Evolutionary conservation across 169 alveolate genomes (phyloP), one percentile per base, ranked within the genome.

Genomic region (Hepatocystis sp.): DNA sequence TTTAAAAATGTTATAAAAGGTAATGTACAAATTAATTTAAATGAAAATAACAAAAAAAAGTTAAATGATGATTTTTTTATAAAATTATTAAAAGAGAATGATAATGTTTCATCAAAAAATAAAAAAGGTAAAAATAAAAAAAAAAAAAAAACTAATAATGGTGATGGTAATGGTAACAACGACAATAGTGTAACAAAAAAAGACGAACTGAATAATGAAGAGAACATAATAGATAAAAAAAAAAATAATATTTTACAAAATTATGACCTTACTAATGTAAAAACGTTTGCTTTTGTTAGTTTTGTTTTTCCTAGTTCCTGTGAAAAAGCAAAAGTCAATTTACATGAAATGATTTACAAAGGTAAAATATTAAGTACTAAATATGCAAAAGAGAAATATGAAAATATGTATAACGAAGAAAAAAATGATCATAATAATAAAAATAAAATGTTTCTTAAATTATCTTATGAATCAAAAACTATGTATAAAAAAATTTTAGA

Each of bases 401-500:
- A 36, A 32, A 52, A 64, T 27, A 64, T 23, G 10, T 67, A 63
- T 2, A 61, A 36, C 5, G 2, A n/a, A 13, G 84, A 76, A 11
- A 36, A 36, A 49, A 67, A 19, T 34, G 39, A 42, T 66, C 30
- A 25, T 10, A 40, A 52, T 27, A 56, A 51, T 53, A 76, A 91
- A 15, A 85, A 86, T 36, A 86, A 60, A 42, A 76, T 85, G 49
- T 36, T 93, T 64, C 67, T 84, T 63, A 36, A 67, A 67, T 93
- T 93, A 61, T 88, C 93, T 55, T 90, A 95, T 40, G 91, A 93
- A 11, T 92, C 91, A 63, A 94, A 93, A 66, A 84, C 90, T 34
- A 88, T 91, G 51, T 93, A 93, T 84, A 91, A 91, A 64, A 90
- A 94, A 76, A 92, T 92, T 66, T 60, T 93, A 71, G 95, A 93